Percentiles rank a stretch among this genome's conserved stretches.
phyloP scores from a whole-genome alignment of 495 filamentous ascomycete genomes.

The Thozetella sp. region DNA sequence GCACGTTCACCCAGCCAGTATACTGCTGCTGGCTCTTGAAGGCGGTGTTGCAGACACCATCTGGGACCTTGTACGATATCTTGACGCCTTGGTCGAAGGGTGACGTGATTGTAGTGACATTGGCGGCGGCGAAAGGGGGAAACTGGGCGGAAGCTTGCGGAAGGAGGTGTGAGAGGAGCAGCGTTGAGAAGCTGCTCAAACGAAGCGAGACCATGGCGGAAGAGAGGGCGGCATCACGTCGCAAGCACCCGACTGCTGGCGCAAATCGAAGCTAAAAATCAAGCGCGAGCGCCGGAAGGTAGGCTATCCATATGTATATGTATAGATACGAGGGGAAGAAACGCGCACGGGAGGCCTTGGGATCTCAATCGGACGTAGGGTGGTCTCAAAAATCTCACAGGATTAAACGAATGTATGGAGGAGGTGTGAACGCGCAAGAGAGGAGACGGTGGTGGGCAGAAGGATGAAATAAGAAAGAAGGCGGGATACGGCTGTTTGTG shows the following conservation, averaged over 20 bases:
- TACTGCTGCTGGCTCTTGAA: conserved; percentile 59
- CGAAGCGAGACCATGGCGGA: not conserved
- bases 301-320: not conserved
- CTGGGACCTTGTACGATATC: conserved; percentile 57
- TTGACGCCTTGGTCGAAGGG: conserved; percentile 60
- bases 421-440: too few species aligned
- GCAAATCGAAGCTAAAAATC: not conserved
- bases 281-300: too few species aligned
- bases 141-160: conserved; percentile 14
- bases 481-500: not conserved
- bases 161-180: not conserved
- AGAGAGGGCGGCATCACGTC: not conserved
- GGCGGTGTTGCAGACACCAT: conserved; percentile 54
- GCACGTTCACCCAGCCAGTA: conserved; percentile 50
- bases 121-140: conserved; percentile 6
- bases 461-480: not conserved
- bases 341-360: too few species aligned
- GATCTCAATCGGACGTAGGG: too few species aligned
- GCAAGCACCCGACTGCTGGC: not conserved
- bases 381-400: too few species aligned
- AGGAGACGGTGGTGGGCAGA: too few species aligned
- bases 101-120: conserved; percentile 54
- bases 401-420: too few species aligned
- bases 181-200: conserved; percentile 3
- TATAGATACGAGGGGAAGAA: too few species aligned